These are phyloP conservation scores for Glaciozyma martinii DNA, from an alignment of 768 basidiomycete species.

Conservation along the genomic window DNA sequence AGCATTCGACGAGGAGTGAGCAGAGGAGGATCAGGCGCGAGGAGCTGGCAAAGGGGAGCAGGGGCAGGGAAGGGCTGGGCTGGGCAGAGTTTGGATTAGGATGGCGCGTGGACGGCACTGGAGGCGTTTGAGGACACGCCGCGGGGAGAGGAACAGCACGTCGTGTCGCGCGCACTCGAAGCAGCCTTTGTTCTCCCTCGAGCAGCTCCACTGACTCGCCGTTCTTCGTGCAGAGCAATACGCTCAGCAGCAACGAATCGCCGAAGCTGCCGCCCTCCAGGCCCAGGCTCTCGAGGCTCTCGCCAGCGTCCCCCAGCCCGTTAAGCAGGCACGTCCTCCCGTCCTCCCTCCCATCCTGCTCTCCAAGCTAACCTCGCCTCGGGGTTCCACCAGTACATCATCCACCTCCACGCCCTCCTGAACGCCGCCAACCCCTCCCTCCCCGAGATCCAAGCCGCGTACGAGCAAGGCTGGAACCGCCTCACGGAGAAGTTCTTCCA, in stretches of 20 bases:
- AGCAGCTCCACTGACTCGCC: not conserved
- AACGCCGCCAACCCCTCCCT: slow-evolving; percentile 86
- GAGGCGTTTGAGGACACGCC: not conserved
- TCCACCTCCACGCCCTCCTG: slow-evolving; percentile 71
- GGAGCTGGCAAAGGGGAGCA: not conserved
- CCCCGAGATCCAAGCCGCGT: slow-evolving; percentile 78
- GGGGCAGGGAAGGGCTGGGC: not conserved
- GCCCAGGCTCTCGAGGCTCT: slow-evolving; percentile 26
- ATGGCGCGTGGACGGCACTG: too few relatives aligned
- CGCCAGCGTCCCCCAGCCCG: slow-evolving; percentile 27
- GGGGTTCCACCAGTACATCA: slow-evolving; percentile 61
- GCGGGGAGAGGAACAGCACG: not conserved
- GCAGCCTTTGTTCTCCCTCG: not conserved
- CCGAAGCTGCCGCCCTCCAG: slow-evolving; percentile 26
- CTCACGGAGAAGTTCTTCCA: slow-evolving; percentile 93
- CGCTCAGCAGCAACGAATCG: slow-evolving; percentile 31
- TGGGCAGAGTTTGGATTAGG: not conserved
- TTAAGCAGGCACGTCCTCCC: slow-evolving; percentile 6
- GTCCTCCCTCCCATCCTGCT: not conserved
- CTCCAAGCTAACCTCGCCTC: slow-evolving; percentile 9
- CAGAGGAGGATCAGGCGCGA: not conserved
- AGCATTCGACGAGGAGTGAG: not conserved
- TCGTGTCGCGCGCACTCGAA: not conserved
- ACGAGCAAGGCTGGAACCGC: slow-evolving; percentile 95
- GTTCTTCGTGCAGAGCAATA: slow-evolving; percentile 12